Conservation (phyloP, 345 rosid species). For the Dipteronia dyeriana region DNA sequence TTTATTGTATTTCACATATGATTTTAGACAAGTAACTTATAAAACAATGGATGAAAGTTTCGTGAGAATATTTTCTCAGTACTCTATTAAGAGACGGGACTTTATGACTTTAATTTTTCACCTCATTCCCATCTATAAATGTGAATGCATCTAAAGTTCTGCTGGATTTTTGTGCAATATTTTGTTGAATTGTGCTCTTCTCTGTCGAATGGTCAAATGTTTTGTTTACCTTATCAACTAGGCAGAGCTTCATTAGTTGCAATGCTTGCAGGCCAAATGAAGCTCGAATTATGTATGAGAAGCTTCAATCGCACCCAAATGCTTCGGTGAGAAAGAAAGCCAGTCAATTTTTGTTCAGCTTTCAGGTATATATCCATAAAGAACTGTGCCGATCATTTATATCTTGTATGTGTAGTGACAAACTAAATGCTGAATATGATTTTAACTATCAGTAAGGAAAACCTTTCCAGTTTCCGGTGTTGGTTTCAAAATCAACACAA, state of each 20-base stretch:
- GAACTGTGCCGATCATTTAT: neutral
- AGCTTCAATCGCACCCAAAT: constrained; percentile 83
- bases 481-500: neutral
- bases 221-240: neutral
- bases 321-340: constrained; percentile 75
- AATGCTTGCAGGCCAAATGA: constrained; percentile 53
- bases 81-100: too few relatives aligned
- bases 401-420: neutral
- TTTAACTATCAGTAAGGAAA: neutral
- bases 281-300: constrained; percentile 81
- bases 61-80: too few relatives aligned
- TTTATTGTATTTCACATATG: neutral
- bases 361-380: constrained; percentile 57
- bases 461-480: too few relatives aligned
- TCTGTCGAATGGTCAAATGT: neutral
- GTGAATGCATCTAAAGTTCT: too few relatives aligned
- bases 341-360: constrained; percentile 72
- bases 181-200: neutral
- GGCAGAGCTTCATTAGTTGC: constrained; percentile 3
- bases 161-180: neutral
- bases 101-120: too few relatives aligned
- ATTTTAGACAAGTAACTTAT: neutral
- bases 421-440: neutral
- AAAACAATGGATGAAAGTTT: neutral
- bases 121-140: too few relatives aligned